Evolutionary conservation across 2,329 filamentous ascomycete species (phyloP).

Genomic region (Diaporthe australafricana): DNA sequence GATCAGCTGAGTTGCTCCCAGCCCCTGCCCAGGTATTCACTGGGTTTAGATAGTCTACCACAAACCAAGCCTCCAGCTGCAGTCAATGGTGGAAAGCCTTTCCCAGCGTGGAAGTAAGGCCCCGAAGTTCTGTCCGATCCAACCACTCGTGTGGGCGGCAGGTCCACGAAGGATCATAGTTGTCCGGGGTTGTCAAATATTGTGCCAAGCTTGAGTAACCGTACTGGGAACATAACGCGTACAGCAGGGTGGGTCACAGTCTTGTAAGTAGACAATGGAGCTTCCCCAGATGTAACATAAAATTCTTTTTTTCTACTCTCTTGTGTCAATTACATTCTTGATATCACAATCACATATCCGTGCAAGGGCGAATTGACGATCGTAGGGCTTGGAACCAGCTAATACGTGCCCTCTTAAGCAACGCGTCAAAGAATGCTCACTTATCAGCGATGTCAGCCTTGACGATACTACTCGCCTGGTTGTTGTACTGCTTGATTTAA

Average conservation of each 20-base stretch:
- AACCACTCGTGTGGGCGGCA: background rate
- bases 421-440: background rate
- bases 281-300: background rate
- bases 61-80: conserved; percentile 14
- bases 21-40: background rate
- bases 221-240: conserved; percentile 10
- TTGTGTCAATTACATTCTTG: too few species aligned
- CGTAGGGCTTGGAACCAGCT: background rate
- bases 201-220: conserved; percentile 2
- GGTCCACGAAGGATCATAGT: conserved; percentile 9
- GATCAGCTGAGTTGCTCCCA: background rate
- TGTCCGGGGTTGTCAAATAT: background rate
- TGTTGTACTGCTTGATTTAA: background rate
- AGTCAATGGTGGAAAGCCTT: background rate
- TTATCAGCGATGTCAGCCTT: background rate
- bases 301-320: background rate
- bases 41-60: background rate
- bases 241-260: background rate
- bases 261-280: background rate
- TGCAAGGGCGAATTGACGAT: too few species aligned
- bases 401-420: background rate
- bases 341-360: too few species aligned
- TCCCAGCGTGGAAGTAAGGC: conserved; percentile 2
- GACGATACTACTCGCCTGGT: background rate
- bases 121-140: conserved; percentile 1